These are phyloP conservation scores for Collariella sp. DNA, from an alignment of 495 filamentous ascomycete species.

Conservation along the genomic window DNA sequence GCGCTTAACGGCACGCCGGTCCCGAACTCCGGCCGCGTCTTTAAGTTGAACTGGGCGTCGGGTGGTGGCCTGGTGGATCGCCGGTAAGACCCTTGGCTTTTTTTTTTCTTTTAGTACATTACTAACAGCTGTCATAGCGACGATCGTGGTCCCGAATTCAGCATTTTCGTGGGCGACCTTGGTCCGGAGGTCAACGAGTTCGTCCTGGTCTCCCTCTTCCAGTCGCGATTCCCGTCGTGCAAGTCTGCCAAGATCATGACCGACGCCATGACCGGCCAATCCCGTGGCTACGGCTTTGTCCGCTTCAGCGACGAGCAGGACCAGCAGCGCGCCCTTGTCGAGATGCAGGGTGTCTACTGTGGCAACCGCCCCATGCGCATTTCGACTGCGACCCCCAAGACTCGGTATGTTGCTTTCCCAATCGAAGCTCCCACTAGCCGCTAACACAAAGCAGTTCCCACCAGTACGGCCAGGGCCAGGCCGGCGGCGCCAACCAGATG, in stretches of 20 bases:
- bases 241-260: constrained; percentile 99
- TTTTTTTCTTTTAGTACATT: constrained; percentile 6
- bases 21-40: constrained; percentile 87
- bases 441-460: constrained; percentile 21
- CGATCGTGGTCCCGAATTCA: constrained; percentile 91
- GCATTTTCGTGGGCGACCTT: constrained; percentile 96
- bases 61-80: constrained; percentile 92
- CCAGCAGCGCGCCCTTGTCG: constrained; percentile 85
- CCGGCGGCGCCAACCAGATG: constrained; percentile 28
- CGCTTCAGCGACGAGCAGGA: constrained; percentile 91
- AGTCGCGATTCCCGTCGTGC: constrained; percentile 90
- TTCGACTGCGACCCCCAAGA: constrained; percentile 96
- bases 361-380: constrained; percentile 99
- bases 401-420: constrained; percentile 30
- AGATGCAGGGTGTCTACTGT: constrained; percentile 99
- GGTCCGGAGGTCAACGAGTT: constrained; percentile 99
- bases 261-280: constrained; percentile 95
- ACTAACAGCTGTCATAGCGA: constrained; percentile 48
- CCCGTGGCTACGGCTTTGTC: constrained; percentile 95
- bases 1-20: constrained; percentile 82
- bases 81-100: constrained; percentile 47
- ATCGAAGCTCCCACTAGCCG: too few species aligned
- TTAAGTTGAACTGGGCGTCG: constrained; percentile 99
- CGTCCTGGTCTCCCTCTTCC: constrained; percentile 92
- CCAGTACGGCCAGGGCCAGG: constrained; percentile 32